These are phyloP conservation scores for Trichocomaceae sp. DNA, from an alignment of 2,329 filamentous ascomycete species.

Conservation along the genomic window DNA sequence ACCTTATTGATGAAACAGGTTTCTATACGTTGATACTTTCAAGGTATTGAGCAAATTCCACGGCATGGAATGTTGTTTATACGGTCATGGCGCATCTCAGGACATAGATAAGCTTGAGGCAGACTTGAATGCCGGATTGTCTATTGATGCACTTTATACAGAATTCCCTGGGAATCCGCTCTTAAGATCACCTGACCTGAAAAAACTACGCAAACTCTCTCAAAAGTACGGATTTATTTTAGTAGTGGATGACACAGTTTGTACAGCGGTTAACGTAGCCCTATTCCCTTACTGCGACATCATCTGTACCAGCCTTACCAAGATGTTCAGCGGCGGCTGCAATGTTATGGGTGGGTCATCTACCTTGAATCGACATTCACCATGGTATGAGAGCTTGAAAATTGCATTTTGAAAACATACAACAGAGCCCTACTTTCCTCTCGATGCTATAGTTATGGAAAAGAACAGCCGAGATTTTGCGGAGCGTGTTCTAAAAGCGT, in stretches of 20 bases:
- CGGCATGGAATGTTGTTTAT: slow-evolving; percentile 5
- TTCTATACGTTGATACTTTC: slow-evolving; percentile 10
- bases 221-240: slow-evolving; percentile 10
- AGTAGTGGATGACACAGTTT: slow-evolving; percentile 16
- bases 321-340: slow-evolving; percentile 16
- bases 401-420: slow-evolving; percentile 41
- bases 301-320: slow-evolving; percentile 15
- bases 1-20: not conserved
- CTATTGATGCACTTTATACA: slow-evolving; percentile 9
- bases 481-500: slow-evolving; percentile 18
- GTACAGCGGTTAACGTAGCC: slow-evolving; percentile 14
- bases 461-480: slow-evolving; percentile 21
- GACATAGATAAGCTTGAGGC: slow-evolving; percentile 12
- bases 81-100: slow-evolving; percentile 10
- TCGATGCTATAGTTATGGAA: slow-evolving; percentile 19
- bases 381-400: slow-evolving; percentile 1
- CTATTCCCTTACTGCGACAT: slow-evolving; percentile 14
- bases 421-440: slow-evolving; percentile 27
- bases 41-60: slow-evolving; percentile 7
- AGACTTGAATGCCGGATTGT: not conserved
- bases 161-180: slow-evolving; percentile 14
- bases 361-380: not conserved
- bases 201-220: slow-evolving; percentile 11
- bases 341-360: slow-evolving; percentile 16
- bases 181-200: slow-evolving; percentile 12